Evolutionary conservation across 169 alveolate species (phyloP), one percentile per base, ranked within the genome.

Genomic region (Plasmodium reichenowi): DNA sequence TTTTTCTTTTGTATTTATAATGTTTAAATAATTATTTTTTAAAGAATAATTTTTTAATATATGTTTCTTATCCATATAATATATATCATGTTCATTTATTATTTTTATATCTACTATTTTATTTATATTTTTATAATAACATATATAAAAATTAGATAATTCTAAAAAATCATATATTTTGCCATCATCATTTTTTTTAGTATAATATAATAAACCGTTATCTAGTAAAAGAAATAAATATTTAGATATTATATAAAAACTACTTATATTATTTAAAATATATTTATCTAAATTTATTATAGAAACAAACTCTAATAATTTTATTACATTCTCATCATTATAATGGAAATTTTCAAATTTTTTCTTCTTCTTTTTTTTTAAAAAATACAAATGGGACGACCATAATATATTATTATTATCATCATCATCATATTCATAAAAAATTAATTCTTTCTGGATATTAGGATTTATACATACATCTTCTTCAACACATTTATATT

Each of bases 151-250:
- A 24, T 59, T 78, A 0, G 89, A 78, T 6, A 24, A 38, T 20
- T 56, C 70, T 15, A 17, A 10, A 22, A 54, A 38, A 64, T 15
- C 13, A 20, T 32, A 9, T 7, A 9, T 78, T 5, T 66, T 48
- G 20, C 22, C 32, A 54, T 78, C 22, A 66, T 48, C 64, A 54
- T 67, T 66, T 38, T 38, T 38, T 78, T 24, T 78, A 0, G 52
- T 78, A 71, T 78, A 78, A 17, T 78, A 78, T 12, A 70, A 29
- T 13, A 78, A 48, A n/a, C 89, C 89, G n/a, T 48, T 78, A 7
- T 78, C 78, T 5, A 78, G 47, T 32, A 64, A 45, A 52, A 78
- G 50, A 47, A 48, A 45, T 38, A 78, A 32, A 52, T 78, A 66
- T 13, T 24, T 70, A 13, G 13, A 8, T 9, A 15, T 32, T 0